These are phyloP conservation scores for Colletotrichum falcatum DNA, from an alignment of 2,329 filamentous ascomycete species.

Conservation along the genomic window DNA sequence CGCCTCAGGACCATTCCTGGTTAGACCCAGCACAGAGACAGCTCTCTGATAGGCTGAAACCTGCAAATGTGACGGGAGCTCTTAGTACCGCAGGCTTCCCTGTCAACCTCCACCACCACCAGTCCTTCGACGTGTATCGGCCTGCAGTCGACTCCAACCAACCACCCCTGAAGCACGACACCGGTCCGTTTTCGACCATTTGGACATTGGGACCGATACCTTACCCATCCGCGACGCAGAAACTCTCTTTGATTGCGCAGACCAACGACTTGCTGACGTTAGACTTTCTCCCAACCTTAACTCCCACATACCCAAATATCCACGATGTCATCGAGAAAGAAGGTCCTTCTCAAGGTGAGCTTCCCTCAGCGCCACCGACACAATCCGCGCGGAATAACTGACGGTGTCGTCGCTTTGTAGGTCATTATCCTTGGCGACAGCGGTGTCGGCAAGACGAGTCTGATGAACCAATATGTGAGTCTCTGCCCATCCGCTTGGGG, in stretches of 20 bases:
- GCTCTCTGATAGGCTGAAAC: conserved; percentile 41
- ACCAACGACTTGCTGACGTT: conserved; percentile 20
- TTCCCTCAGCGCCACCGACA: background rate
- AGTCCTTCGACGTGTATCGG: conserved; percentile 35
- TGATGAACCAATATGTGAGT: conserved; percentile 99
- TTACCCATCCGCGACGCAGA: conserved; percentile 24
- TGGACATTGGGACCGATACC: conserved; percentile 27
- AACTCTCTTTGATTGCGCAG: conserved; percentile 21
- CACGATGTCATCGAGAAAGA: conserved; percentile 85
- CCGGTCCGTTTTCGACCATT: conserved; percentile 36
- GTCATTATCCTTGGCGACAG: conserved; percentile 99
- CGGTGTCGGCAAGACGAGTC: conserved; percentile 98
- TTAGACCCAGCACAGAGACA: conserved; percentile 31
- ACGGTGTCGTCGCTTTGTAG: conserved; percentile 60
- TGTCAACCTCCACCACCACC: conserved; percentile 40
- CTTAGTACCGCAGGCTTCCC: conserved; percentile 41
- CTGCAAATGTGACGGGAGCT: conserved; percentile 39
- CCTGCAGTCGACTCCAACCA: conserved; percentile 40
- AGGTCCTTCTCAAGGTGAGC: conserved; percentile 87
- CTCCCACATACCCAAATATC: conserved; percentile 31
- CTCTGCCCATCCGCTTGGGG: conserved; percentile 5
- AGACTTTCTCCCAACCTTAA: conserved; percentile 3
- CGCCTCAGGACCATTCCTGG: conserved; percentile 28
- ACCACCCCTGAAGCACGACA: conserved; percentile 40
- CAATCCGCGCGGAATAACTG: conserved; percentile 27